Conservation (phyloP, 2,329 filamentous ascomycete species). For the Hypoxylon sp. region DNA sequence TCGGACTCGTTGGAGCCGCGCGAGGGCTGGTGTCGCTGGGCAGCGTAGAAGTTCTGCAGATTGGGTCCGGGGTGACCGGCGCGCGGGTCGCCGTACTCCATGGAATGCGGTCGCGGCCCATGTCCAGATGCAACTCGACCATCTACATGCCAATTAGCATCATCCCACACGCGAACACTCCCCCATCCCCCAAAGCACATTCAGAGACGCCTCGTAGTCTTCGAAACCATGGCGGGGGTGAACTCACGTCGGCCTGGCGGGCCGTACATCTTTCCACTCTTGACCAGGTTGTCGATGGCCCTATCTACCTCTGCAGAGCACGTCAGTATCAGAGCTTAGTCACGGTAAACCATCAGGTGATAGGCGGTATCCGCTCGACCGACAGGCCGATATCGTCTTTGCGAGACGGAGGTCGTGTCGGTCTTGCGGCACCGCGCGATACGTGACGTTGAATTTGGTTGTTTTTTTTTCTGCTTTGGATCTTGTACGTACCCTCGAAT, state of each 20-base stretch:
- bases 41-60: conserved; percentile 92
- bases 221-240: conserved; percentile 64
- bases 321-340: conserved; percentile 39
- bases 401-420: conserved; percentile 2
- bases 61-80: conserved; percentile 78
- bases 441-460: no score
- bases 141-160: conserved; percentile 60
- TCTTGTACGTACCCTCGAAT: conserved; percentile 81
- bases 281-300: conserved; percentile 92
- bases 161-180: conserved; percentile 37
- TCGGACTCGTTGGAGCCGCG: conserved; percentile 89
- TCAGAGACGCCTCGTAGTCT: conserved; percentile 30
- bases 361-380: not conserved
- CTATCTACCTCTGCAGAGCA: conserved; percentile 82
- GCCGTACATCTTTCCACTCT: conserved; percentile 93
- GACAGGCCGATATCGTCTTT: not conserved
- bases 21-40: conserved; percentile 88
- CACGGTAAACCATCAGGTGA: not conserved
- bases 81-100: conserved; percentile 80
- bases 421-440: conserved; percentile 15
- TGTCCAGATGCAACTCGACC: conserved; percentile 71
- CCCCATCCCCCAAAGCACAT: conserved; percentile 34
- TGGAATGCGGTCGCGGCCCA: conserved; percentile 77
- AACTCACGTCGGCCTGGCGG: conserved; percentile 80
- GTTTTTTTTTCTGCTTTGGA: conserved; percentile 1